Conservation (phyloP, 2,329 filamentous ascomycete genomes). For the Alternaria gaisen region DNA sequence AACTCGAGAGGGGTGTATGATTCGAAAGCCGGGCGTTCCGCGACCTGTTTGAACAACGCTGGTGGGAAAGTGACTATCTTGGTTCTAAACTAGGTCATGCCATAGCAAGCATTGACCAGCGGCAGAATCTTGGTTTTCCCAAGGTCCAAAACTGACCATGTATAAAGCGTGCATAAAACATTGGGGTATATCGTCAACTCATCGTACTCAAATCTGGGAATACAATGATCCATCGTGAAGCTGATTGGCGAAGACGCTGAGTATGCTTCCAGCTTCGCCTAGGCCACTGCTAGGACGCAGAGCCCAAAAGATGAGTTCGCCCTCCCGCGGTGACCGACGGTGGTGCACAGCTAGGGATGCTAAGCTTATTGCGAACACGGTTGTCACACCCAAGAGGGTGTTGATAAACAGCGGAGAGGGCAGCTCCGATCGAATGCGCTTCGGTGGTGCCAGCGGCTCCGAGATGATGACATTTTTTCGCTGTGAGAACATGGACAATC, state of each 20-base stretch:
- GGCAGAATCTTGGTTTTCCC: slow-evolving; percentile 7
- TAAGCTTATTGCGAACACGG: slow-evolving; percentile 34
- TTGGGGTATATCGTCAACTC: neutral
- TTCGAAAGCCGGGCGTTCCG: neutral
- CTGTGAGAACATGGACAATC: slow-evolving; percentile 31
- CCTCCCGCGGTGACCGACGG: slow-evolving; percentile 43
- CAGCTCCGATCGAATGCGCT: slow-evolving; percentile 31
- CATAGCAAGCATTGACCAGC: slow-evolving; percentile 6
- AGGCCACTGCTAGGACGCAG: slow-evolving; percentile 35
- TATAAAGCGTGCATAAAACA: neutral
- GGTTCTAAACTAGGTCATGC: slow-evolving; percentile 1
- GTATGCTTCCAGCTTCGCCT: slow-evolving; percentile 45
- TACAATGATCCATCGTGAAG: slow-evolving; percentile 27
- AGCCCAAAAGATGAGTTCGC: slow-evolving; percentile 48
- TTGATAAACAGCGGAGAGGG: slow-evolving; percentile 42
- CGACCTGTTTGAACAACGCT: neutral
- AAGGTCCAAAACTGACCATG: neutral
- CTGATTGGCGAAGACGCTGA: slow-evolving; percentile 41
- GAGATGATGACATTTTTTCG: slow-evolving; percentile 18
- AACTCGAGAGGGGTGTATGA: neutral
- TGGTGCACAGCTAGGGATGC: slow-evolving; percentile 43
- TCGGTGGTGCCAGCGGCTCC: slow-evolving; percentile 15
- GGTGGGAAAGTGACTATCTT: neutral
- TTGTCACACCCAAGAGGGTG: slow-evolving; percentile 32
- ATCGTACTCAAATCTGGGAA: slow-evolving; percentile 16